Percentiles rank a stretch among this genome's conserved stretches.
Conservation (phyloP, 345 rosid genomes). For the Gossypium thurberi region DNA sequence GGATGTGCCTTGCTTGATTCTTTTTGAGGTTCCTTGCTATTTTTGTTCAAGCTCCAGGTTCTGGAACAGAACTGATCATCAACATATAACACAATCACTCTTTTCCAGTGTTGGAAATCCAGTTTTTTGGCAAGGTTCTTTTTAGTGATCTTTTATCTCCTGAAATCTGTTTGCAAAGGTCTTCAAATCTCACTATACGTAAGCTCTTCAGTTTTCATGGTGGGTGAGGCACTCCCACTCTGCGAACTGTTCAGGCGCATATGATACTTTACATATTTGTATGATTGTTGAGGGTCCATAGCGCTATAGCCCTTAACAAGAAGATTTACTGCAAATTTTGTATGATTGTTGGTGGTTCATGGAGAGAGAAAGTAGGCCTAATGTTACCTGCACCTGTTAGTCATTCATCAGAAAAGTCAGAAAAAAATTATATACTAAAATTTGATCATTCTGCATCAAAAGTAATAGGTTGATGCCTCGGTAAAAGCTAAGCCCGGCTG, state of each 20-base stretch:
- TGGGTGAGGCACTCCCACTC: no score
- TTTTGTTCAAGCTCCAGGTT: neutral
- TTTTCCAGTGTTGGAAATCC: neutral
- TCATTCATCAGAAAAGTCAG: neutral
- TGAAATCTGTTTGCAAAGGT: no score
- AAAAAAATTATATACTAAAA: neutral
- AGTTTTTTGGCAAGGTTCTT: neutral
- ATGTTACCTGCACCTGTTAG: neutral
- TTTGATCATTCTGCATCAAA: neutral
- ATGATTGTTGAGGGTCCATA: no score
- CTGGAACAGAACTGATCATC: neutral
- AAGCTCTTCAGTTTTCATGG: no score
- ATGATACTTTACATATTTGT: no score
- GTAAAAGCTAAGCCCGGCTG: neutral
- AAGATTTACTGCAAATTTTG: neutral
- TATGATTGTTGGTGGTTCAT: neutral
- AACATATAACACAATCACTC: neutral
- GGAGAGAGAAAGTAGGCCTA: neutral
- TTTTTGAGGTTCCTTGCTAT: neutral
- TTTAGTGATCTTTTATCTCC: no score
- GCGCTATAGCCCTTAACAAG: neutral
- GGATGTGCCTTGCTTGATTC: neutral
- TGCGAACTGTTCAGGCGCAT: no score
- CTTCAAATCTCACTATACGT: no score
- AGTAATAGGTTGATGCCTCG: neutral